Evolutionary conservation across 805 yeast genomes (phyloP), one percentile per base, ranked within the genome.

Genomic region (Brettanomyces nanus): DNA sequence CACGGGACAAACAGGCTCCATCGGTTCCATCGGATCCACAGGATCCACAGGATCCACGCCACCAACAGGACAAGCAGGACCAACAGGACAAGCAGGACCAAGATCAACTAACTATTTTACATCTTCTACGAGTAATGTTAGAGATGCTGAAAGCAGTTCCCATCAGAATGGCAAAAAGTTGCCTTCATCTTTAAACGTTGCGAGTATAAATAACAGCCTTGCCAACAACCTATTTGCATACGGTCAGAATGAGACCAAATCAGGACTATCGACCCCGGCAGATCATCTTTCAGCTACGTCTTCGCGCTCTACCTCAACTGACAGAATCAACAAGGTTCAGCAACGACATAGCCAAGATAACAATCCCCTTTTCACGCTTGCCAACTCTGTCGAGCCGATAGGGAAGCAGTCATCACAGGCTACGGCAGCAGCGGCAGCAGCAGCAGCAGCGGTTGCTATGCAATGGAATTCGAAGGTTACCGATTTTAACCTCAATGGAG

Each of bases 331-430:
- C 35, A 6, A 15, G 20, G 11, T 9, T 6, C 33, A 30, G 20
- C 33, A 30, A 15, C 4, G 18, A 19, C 19, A 23, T 23, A 23
- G 26, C 11, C 10, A 11, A 9, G 26, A 11, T 15, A 45, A 45
- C 4, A 57, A 56, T 38, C 60, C 61, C 3, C 40, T 56, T 18
- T 47, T 52, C 22, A 55, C 60, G 7, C 43, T 55, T 22, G 61
- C 61, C 7, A 54, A 57, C 32, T 55, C 61, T 2, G 58, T 47
- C 26, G 21, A 17, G 13, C 15, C 30, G 45, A 43, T 31, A 41
- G 38, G 33, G 42, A 26, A 17, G 19, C 29, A 19, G 25, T n/a
- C 15, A 17, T 28, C 19, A 15, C 14, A 21, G 19, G 31, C 10
- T 13, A 15, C 4, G 27, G 13, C 4, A 14, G 18, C n/a, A 9